A percentile compares a stretch with the other conserved stretches of the same genome.
These are phyloP conservation scores for Exophiala mesophila DNA, from an alignment of 2,329 filamentous ascomycete species.

Conservation along the genomic window DNA sequence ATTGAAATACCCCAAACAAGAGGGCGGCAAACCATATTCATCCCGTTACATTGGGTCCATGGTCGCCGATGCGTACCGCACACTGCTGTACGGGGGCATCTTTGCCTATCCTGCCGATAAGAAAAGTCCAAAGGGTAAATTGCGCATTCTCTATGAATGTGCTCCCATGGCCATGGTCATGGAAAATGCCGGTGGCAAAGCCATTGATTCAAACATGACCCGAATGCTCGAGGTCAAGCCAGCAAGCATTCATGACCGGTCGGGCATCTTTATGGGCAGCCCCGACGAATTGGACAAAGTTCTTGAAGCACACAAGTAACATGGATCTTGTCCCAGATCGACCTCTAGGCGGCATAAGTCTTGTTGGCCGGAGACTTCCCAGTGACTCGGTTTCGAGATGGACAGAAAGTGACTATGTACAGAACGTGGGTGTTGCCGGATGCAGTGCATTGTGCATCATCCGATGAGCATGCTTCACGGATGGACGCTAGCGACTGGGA, in stretches of 20 bases:
- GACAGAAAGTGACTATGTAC: no score
- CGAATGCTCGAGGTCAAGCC: conserved; percentile 86
- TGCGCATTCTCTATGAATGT: conserved; percentile 96
- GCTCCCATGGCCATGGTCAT: conserved; percentile 99
- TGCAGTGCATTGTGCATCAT: no score
- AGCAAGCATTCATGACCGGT: conserved; percentile 89
- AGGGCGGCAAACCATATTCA: conserved; percentile 80
- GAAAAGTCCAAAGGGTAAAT: conserved; percentile 97
- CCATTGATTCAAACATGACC: conserved; percentile 83
- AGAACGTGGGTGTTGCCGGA: no score
- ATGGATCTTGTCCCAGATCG: no score
- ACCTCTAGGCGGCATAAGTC: no score
- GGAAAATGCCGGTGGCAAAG: conserved; percentile 94
- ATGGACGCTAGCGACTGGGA: no score
- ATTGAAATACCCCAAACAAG: conserved; percentile 69
- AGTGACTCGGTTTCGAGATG: no score
- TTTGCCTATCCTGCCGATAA: conserved; percentile 97
- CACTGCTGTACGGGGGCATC: conserved; percentile 88
- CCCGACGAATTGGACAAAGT: conserved; percentile 95
- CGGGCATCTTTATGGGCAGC: conserved; percentile 93
- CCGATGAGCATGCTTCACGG: no score
- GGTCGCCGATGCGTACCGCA: conserved; percentile 97
- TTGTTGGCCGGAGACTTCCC: no score
- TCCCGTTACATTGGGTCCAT: conserved; percentile 87
- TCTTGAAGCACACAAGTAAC: conserved; percentile 67